phyloP scores from a whole-genome alignment of 257 asterid species.

The Plantago major region DNA sequence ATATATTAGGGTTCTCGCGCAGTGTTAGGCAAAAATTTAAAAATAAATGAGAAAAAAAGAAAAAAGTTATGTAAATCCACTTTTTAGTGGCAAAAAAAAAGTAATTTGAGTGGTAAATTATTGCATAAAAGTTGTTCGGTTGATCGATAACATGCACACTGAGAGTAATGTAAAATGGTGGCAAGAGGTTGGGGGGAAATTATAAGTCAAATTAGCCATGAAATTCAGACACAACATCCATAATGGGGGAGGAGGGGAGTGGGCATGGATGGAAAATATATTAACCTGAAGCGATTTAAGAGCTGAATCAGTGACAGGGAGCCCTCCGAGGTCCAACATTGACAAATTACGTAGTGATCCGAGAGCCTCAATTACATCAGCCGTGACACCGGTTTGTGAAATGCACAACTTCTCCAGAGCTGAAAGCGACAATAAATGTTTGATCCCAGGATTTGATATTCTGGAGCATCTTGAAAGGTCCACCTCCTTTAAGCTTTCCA shows the following conservation, averaged over 20 bases:
- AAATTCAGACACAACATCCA: too few species aligned
- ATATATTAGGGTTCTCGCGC: background rate
- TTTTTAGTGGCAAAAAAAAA: too few species aligned
- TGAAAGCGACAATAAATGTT: conserved; percentile 61
- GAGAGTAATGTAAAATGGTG: too few species aligned
- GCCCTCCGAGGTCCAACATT: conserved; percentile 79
- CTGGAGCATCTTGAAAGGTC: conserved; percentile 83
- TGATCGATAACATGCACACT: too few species aligned
- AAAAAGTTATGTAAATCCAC: too few species aligned
- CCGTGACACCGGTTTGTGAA: conserved; percentile 75
- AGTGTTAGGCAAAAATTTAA: too few species aligned
- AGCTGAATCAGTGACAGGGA: conserved; percentile 68
- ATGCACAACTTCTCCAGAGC: conserved; percentile 70
- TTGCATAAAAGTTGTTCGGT: too few species aligned
- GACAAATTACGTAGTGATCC: conserved; percentile 55
- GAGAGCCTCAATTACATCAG: conserved; percentile 55
- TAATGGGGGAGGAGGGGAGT: background rate
- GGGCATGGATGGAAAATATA: background rate
- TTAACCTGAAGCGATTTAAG: conserved; percentile 70
- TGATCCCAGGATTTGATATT: conserved; percentile 73
- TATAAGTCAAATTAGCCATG: too few species aligned
- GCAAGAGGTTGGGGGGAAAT: too few species aligned
- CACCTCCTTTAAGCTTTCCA: conserved; percentile 63
- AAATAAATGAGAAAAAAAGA: too few species aligned
- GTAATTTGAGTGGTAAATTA: too few species aligned